A percentile compares a stretch with the other conserved stretches of the same genome.
Evolutionary conservation across 1,284 basidiomycete genomes (phyloP).

Genomic region (Xerocomus minutiporus): DNA sequence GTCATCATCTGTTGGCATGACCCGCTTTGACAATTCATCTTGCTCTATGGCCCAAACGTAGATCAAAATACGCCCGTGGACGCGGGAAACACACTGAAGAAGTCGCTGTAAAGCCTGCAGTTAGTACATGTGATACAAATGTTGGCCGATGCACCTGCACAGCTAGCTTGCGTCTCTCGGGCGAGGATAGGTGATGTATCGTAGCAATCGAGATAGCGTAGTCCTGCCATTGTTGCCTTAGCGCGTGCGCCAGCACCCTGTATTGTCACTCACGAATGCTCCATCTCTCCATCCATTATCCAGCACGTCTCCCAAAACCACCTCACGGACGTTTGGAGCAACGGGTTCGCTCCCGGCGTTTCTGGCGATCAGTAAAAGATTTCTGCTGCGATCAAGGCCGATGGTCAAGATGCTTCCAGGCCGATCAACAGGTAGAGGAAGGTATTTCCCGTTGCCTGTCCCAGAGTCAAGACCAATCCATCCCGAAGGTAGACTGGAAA

Average conservation of each 20-base stretch:
- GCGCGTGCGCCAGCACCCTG: not conserved
- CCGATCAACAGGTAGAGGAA: constrained; percentile 61
- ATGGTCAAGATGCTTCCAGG: constrained; percentile 65
- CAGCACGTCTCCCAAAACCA: constrained; percentile 71
- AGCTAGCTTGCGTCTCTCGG: constrained; percentile 63
- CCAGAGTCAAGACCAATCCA: constrained; percentile 92
- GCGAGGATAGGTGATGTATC: constrained; percentile 87
- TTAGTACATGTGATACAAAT: constrained; percentile 1
- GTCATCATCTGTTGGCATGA: constrained; percentile 41
- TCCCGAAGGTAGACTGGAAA: constrained; percentile 69
- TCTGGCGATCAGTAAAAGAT: constrained; percentile 73
- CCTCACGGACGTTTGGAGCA: constrained; percentile 50
- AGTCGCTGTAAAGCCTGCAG: constrained; percentile 47
- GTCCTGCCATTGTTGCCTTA: constrained; percentile 52
- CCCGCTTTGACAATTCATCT: constrained; percentile 74
- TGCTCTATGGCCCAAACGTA: constrained; percentile 99
- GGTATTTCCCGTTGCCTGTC: constrained; percentile 97
- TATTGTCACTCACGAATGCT: constrained; percentile 63
- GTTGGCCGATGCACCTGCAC: constrained; percentile 52
- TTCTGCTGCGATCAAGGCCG: constrained; percentile 78
- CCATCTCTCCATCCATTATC: constrained; percentile 66
- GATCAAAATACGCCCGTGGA: constrained; percentile 77
- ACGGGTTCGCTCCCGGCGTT: constrained; percentile 42
- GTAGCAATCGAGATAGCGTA: constrained; percentile 94
- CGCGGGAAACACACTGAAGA: constrained; percentile 56